phyloP scores from a whole-genome alignment of 805 yeast species.

The Monosporozyma yasuniensis region DNA sequence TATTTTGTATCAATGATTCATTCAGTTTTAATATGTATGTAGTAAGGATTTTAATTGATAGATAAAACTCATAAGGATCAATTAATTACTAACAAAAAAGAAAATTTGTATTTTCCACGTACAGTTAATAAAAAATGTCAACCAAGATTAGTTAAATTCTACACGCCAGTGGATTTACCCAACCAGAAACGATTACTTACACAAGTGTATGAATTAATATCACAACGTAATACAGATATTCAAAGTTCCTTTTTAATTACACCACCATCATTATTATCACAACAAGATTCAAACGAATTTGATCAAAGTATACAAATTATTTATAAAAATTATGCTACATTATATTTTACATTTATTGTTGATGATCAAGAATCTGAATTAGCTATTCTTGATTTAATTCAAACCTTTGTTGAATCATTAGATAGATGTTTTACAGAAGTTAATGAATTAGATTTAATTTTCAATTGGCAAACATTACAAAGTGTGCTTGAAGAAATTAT shows the following conservation, averaged over 20 bases:
- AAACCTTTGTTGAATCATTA: conserved; percentile 91
- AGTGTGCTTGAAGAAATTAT: conserved; percentile 86
- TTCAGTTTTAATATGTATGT: conserved; percentile 6
- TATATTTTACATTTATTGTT: conserved; percentile 91
- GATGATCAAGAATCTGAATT: conserved; percentile 93
- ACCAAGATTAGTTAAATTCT: conserved; percentile 84
- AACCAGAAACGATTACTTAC: conserved; percentile 73
- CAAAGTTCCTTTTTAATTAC: conserved; percentile 88
- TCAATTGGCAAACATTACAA: conserved; percentile 95
- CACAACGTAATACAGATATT: conserved; percentile 50
- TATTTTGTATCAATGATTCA: conserved; percentile 56
- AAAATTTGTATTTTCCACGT: background rate
- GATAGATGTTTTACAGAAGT: conserved; percentile 91
- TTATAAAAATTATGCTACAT: conserved; percentile 87
- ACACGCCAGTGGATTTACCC: conserved; percentile 78
- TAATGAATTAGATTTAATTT: conserved; percentile 92
- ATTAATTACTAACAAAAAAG: conserved; percentile 1
- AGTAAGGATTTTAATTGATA: background rate
- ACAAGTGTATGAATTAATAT: conserved; percentile 73
- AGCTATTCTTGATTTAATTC: conserved; percentile 88
- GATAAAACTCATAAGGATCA: too few relatives aligned
- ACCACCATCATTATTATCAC: conserved; percentile 53
- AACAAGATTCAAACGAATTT: conserved; percentile 27
- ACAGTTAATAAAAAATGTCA: conserved; percentile 81
- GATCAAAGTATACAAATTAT: conserved; percentile 79